These are phyloP conservation scores for Lactifluus volemus DNA, from an alignment of 768 basidiomycete genomes.

Conservation along the genomic window DNA sequence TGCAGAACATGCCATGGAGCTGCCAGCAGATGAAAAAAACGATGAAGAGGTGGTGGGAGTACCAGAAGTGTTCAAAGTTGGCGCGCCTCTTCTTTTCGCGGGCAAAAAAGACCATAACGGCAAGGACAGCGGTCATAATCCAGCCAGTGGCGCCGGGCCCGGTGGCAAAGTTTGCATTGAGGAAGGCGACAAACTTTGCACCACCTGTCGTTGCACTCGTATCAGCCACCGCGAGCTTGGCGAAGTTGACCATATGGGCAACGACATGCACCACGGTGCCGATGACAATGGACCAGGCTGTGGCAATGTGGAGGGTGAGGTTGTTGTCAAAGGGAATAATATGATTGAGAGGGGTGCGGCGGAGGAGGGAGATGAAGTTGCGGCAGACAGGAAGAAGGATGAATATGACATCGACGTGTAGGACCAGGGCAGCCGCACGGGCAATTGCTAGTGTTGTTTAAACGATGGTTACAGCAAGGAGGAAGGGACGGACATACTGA, in stretches of 20 bases:
- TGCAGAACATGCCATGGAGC: slow-evolving; percentile 93
- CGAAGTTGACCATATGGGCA: slow-evolving; percentile 85
- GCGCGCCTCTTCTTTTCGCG: slow-evolving; percentile 69
- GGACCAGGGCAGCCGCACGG: slow-evolving; percentile 78
- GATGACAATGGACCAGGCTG: slow-evolving; percentile 83
- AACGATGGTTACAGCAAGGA: background rate
- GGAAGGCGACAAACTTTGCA: slow-evolving; percentile 58
- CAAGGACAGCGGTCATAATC: slow-evolving; percentile 74
- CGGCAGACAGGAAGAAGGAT: slow-evolving; percentile 94
- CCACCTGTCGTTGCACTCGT: slow-evolving; percentile 43
- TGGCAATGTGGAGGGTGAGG: slow-evolving; percentile 83
- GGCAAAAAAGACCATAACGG: slow-evolving; percentile 78
- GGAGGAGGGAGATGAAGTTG: slow-evolving; percentile 85
- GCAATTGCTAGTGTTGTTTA: slow-evolving; percentile 54
- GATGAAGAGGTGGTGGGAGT: slow-evolving; percentile 82
- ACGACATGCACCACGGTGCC: slow-evolving; percentile 67
- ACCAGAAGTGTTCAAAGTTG: slow-evolving; percentile 87
- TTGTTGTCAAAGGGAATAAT: slow-evolving; percentile 93
- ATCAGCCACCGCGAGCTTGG: slow-evolving; percentile 50
- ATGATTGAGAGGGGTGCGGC: slow-evolving; percentile 76
- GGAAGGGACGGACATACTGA: slow-evolving; percentile 41
- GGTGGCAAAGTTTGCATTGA: slow-evolving; percentile 70
- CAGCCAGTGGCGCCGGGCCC: slow-evolving; percentile 81
- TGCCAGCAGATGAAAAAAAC: slow-evolving; percentile 94
- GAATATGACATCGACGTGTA: slow-evolving; percentile 88